Evolutionary conservation across 2,329 filamentous ascomycete species (phyloP).

Genomic region (Colletotrichum sp.): DNA sequence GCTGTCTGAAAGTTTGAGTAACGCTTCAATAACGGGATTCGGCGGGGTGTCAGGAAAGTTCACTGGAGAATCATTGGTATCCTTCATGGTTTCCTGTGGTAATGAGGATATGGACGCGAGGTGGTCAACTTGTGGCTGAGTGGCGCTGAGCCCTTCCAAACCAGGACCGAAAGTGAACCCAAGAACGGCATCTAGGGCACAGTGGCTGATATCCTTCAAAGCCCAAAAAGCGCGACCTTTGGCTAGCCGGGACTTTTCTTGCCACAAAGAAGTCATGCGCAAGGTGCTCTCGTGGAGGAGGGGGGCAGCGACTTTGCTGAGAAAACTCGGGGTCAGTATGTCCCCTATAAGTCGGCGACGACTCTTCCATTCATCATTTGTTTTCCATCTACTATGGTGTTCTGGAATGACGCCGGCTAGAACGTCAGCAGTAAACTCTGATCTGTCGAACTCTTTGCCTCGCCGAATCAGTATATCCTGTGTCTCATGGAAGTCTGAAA

Average conservation of each 20-base stretch:
- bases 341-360: conserved; percentile 39
- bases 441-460: conserved; percentile 36
- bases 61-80: background rate
- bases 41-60: background rate
- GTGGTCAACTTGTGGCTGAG: background rate
- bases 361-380: conserved; percentile 35
- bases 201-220: conserved; percentile 32
- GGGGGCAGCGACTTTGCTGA: conserved; percentile 24
- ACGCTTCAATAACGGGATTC: background rate
- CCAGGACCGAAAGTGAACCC: conserved; percentile 31
- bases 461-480: conserved; percentile 37
- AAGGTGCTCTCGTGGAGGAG: conserved; percentile 29
- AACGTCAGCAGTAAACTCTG: conserved; percentile 22
- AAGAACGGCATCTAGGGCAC: conserved; percentile 36
- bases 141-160: background rate
- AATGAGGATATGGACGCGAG: background rate
- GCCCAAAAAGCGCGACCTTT: conserved; percentile 34
- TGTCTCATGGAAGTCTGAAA: conserved; percentile 36
- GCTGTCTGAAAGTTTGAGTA: background rate
- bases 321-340: conserved; percentile 39
- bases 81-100: background rate
- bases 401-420: conserved; percentile 26
- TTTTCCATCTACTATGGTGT: conserved; percentile 35
- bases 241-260: conserved; percentile 33
- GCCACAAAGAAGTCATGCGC: conserved; percentile 38